Base-by-base conservation (phyloP, 495 filamentous ascomycete genomes). In the Neurospora sp. region DNA sequence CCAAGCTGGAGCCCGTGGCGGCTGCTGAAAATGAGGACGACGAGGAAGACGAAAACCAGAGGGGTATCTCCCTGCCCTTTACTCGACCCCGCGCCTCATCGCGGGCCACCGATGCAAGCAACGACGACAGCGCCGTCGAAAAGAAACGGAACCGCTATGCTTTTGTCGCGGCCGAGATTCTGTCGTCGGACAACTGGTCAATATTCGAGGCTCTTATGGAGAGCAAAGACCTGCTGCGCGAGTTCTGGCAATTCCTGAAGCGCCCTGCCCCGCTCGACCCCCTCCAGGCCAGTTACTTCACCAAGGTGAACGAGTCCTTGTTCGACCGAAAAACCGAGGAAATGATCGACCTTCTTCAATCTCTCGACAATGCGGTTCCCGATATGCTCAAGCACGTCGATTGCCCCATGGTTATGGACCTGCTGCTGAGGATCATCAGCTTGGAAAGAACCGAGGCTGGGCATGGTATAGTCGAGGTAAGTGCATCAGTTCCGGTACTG, bases 341-440 rank as follows among this genome's bases (percentile, higher is more conserved):
- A 73, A 98, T 98, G 94, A 82, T 99, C 59, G 90, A 90, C 17
- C 89, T 98, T 69, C 87, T 98, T 74, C 96, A 93, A 79, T 90
- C 90, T 3, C 76, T 97, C 68, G 90, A 95, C 40, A 89, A 90
- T 44, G 91, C 96, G 40, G 86, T 99, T 35, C 85, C 90, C 2
- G 90, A 93, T 72, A 93, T 98, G 82, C 85, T 98, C 69, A 91
- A 93, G 76, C 96, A 99, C 81, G 93, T 99, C 48, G 96, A 99
- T 77, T 97, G 93, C 75, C 96, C 96, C 0, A 96, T 97, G 92
- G 90, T 99, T 27, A 99, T 99, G 96, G 96, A 99, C 80, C 87
- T 99, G 20, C 82, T 99, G 73, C 86, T 99, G 75, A 98, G 98
- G 81, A 97, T 99, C 44, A 97, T 99, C 74, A 98, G 94, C 79